Evolutionary conservation across 2,329 filamentous ascomycete genomes (phyloP).

Genomic region (Verticillium nonalfalfae): DNA sequence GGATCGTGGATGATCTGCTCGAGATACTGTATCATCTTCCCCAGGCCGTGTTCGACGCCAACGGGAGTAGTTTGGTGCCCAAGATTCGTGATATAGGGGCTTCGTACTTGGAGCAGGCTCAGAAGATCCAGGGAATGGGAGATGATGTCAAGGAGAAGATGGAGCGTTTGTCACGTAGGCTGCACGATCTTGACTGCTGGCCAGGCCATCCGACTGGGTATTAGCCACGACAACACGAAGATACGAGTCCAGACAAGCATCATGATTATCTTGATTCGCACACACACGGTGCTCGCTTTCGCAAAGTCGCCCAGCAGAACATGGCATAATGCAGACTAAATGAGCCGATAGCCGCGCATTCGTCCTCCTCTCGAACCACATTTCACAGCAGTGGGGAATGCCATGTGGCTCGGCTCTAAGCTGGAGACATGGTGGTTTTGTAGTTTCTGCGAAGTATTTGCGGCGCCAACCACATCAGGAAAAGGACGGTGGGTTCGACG

Average conservation of each 20-base stretch:
- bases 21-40: conserved; percentile 27
- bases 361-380: neutral
- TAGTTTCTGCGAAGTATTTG: conserved; percentile 1
- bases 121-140: conserved; percentile 1
- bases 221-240: neutral
- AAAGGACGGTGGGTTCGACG: neutral
- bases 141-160: conserved; percentile 15
- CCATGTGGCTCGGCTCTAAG: neutral
- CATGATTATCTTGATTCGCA: no score
- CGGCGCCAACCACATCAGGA: neutral
- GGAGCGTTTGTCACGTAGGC: conserved; percentile 18
- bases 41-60: conserved; percentile 23
- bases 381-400: neutral
- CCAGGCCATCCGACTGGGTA: conserved; percentile 8
- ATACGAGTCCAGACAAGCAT: no score
- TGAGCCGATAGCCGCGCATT: no score
- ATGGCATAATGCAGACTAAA: no score
- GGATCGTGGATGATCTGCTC: conserved; percentile 25
- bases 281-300: no score
- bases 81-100: conserved; percentile 29
- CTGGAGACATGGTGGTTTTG: no score
- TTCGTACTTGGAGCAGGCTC: conserved; percentile 21
- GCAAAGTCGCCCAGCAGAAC: no score
- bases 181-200: conserved; percentile 25
- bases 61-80: conserved; percentile 24